Conservation (phyloP, 2,329 filamentous ascomycete genomes). For the Geosmithia putterillii region DNA sequence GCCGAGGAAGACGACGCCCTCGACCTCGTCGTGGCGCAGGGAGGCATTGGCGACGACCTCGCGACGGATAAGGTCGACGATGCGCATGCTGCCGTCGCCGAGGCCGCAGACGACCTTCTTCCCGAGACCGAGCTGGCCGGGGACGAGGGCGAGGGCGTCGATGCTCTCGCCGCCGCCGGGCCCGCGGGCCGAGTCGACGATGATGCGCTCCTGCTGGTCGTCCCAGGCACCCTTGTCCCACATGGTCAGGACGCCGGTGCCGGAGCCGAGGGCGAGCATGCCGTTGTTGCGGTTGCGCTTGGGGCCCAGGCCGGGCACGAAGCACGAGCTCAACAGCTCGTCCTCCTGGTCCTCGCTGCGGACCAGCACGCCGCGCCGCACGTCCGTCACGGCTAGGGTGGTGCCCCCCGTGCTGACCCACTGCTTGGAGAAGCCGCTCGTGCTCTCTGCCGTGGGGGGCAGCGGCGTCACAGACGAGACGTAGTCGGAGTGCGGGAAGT, state of each 20-base stretch:
- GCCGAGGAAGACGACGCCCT: slow-evolving; percentile 68
- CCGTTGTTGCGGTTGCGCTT: slow-evolving; percentile 56
- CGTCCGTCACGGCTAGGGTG: slow-evolving; percentile 80
- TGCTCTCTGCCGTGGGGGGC: slow-evolving; percentile 67
- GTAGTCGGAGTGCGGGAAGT: slow-evolving; percentile 85
- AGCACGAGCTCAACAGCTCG: slow-evolving; percentile 71
- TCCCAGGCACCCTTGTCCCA: slow-evolving; percentile 96
- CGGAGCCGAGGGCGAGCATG: slow-evolving; percentile 63
- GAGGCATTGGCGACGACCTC: slow-evolving; percentile 54
- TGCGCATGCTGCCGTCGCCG: slow-evolving; percentile 66
- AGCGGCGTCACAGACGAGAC: slow-evolving; percentile 79
- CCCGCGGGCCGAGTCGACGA: slow-evolving; percentile 42
- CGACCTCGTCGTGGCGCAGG: slow-evolving; percentile 67
- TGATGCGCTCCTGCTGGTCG: slow-evolving; percentile 82
- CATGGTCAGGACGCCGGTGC: slow-evolving; percentile 71
- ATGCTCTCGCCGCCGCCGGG: slow-evolving; percentile 57
- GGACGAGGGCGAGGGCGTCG: slow-evolving; percentile 63
- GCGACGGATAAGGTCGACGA: slow-evolving; percentile 65
- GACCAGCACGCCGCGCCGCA: slow-evolving; percentile 74
- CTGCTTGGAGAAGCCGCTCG: slow-evolving; percentile 83
- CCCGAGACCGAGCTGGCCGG: slow-evolving; percentile 55
- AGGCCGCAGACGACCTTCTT: slow-evolving; percentile 71
- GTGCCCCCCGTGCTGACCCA: slow-evolving; percentile 91
- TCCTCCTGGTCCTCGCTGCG: slow-evolving; percentile 93
- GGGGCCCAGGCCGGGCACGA: slow-evolving; percentile 65